These are phyloP conservation scores for Gracilaria vermiculophylla DNA, from an alignment of 23 red algal species.

Conservation along the genomic window DNA sequence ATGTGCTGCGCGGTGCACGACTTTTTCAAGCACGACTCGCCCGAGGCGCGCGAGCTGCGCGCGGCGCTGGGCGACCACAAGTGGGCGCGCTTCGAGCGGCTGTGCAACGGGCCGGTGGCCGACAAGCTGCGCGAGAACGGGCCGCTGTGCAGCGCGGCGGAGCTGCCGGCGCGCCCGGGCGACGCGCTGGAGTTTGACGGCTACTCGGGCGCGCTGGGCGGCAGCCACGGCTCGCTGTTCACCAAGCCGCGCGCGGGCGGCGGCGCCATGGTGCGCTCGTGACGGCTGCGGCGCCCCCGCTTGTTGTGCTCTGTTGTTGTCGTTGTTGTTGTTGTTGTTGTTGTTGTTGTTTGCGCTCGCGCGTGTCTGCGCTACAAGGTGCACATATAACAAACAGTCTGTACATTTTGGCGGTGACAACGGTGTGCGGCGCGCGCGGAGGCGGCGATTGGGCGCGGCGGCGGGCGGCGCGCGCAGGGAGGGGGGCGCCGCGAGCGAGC, in stretches of 20 bases:
- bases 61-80: conserved; percentile 28
- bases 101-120: conserved; percentile 59
- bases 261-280: not conserved
- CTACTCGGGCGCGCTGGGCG: conserved; percentile 9
- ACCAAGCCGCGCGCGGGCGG: not conserved
- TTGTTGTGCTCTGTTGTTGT: too few relatives aligned
- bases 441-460: too few relatives aligned
- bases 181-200: conserved; percentile 51
- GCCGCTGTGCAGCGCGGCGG: conserved; percentile 35
- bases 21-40: conserved; percentile 53
- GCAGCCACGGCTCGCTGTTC: conserved; percentile 49
- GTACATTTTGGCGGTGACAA: too few relatives aligned
- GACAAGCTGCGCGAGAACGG: conserved; percentile 59
- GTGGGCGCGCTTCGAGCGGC: conserved; percentile 9
- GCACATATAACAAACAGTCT: too few relatives aligned
- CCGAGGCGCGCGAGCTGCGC: conserved; percentile 32
- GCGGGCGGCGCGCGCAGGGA: too few relatives aligned
- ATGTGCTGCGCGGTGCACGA: conserved; percentile 47
- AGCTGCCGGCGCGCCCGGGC: conserved; percentile 44
- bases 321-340: too few relatives aligned
- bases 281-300: too few relatives aligned
- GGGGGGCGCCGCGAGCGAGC: too few relatives aligned
- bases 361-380: too few relatives aligned
- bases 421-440: too few relatives aligned
- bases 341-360: too few relatives aligned